Evolutionary conservation across 306 rosid genomes (phyloP), one percentile per base, ranked within the genome.

Genomic region (Oemleria cerasiformis): DNA sequence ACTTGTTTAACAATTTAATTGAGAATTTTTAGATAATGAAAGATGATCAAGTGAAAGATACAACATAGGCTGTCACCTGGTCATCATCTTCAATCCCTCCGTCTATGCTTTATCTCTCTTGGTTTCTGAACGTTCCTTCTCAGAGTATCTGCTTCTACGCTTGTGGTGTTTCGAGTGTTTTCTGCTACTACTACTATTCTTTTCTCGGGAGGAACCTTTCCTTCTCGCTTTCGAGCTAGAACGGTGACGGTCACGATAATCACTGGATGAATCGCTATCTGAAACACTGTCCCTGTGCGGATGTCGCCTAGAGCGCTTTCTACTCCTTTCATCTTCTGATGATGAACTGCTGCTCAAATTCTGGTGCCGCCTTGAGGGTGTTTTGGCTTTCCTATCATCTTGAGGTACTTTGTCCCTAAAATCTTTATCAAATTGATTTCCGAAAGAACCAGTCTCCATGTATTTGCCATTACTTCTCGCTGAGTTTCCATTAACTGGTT

Each of bases 161-260:
- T 85, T 86, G 67, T 64, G 87, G 73, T 73, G 86, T 80, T 86
- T 91, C 5, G 91, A 86, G 75, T 79, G 97, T 70, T 80, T 89
- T 80, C 77, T 81, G 70, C 86, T 75, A 78, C 86, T 75, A 16
- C 84, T 76, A 17, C 84, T 75, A 77, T 80, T 78, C 76, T 87
- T 89, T 64, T 82, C 96, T 78, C 85, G 84, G 63, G 88, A 88
- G 67, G 89, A 80, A 79, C 76, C 83, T 79, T 85, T 87, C 83
- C 71, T 75, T 79, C 80, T 84, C 62, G 74, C 77, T 76, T 81
- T 85, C 25, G 96, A 91, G 84, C 86, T 81, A 54, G 88, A 87
- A 78, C 25, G 76, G 62, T 75, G 68, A 11, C 66, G 71, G 73
- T 77, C 87, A 65, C 58, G 77, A 74, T 81, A 80, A 61, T 79